Evolutionary conservation across 1,139 yeast genomes (phyloP), one percentile per base, ranked within the genome.

Genomic region (Yamadazyma kanchanaburiensis): DNA sequence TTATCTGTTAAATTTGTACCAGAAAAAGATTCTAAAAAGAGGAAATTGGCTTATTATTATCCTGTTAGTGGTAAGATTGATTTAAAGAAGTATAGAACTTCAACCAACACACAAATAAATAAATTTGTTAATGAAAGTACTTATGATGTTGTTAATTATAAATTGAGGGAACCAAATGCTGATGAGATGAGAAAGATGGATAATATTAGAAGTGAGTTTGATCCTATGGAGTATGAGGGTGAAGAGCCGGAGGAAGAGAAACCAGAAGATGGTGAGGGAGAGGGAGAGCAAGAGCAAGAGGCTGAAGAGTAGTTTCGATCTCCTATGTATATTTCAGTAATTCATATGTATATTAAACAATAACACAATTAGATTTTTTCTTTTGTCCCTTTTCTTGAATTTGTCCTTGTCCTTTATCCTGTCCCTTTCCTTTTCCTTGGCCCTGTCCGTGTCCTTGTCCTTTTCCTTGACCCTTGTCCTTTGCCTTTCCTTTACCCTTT

Each of bases 41-140:
- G 78, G 23, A 68, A 70, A 26, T 69, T 66, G n/a, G 91, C 89
- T 1, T 74, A 70, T 44, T 91, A 83, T 54, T 77, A 82, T 38
- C 96, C 96, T 7, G 64, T 89, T 15, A 68, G 76, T 10, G 89
- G 94, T 21, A 79, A 81, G 45, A 74, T 87, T 28, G 94, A 82
- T 44, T 74, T 91, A 51, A 86, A 84, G 61, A 82, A 89, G 50
- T 80, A 94, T 51, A 78, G 96, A 56, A 77, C 54, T 7, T 64
- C 69, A 4, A 55, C 63, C 8, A 66, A 66, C 40, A 51, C 63
- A n/a, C 71, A 67, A 43, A 67, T 72, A 35, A 72, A 74, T 37
- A 60, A 69, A 31, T 71, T 74, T 38, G 63, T 72, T 32, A 68
- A 65, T 37, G 74, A 72, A 28, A 64, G 72, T 31, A 72, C 77